These are phyloP conservation scores for Aureobasidium melanogenum DNA, from an alignment of 2,329 filamentous ascomycete genomes.

Conservation along the genomic window DNA sequence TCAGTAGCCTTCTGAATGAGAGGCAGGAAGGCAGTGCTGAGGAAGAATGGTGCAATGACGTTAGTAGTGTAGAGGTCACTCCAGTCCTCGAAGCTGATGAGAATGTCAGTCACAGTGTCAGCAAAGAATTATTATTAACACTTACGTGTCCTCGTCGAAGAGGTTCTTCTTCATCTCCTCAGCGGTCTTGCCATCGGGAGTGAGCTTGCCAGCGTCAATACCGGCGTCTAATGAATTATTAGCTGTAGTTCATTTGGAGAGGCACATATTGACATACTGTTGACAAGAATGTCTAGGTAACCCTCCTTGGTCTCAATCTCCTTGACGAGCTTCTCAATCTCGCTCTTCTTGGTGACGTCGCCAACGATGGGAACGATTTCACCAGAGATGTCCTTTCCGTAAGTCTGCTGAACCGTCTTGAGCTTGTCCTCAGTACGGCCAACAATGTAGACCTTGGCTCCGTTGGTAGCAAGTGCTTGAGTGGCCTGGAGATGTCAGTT, in stretches of 20 bases:
- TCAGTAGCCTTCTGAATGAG: slow-evolving; percentile 36
- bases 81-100: slow-evolving; percentile 33
- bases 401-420: slow-evolving; percentile 34
- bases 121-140: not conserved
- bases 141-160: not conserved
- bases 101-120: slow-evolving; percentile 30
- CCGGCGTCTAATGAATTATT: not conserved
- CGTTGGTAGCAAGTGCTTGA: slow-evolving; percentile 26
- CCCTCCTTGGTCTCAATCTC: slow-evolving; percentile 37
- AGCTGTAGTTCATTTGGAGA: slow-evolving; percentile 35
- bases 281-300: slow-evolving; percentile 33
- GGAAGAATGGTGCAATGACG: slow-evolving; percentile 39
- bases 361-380: slow-evolving; percentile 38
- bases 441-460: slow-evolving; percentile 39
- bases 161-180: slow-evolving; percentile 15
- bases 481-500: slow-evolving; percentile 18
- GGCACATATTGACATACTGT: slow-evolving; percentile 23
- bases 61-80: slow-evolving; percentile 38
- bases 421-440: slow-evolving; percentile 41
- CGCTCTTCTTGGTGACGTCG: slow-evolving; percentile 37
- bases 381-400: slow-evolving; percentile 35
- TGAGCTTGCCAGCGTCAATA: slow-evolving; percentile 23
- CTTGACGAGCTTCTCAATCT: slow-evolving; percentile 32
- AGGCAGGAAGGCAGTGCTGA: slow-evolving; percentile 36
- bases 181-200: slow-evolving; percentile 30